phyloP scores from a whole-genome alignment of 495 filamentous ascomycete species.

The Annulohypoxylon nitens region DNA sequence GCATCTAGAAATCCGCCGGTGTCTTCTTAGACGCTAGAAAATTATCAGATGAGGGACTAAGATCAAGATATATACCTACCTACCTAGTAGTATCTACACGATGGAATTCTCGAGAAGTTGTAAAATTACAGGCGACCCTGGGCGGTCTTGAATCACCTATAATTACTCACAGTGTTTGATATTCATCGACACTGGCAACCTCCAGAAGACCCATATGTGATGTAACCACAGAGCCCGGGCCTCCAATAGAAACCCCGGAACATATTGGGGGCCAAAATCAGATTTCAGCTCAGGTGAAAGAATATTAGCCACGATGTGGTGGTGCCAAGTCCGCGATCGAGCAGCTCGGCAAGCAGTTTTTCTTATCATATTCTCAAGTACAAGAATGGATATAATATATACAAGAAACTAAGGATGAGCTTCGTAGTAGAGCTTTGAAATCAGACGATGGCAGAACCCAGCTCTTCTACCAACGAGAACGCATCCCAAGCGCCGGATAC shows the following conservation, averaged over 20 bases:
- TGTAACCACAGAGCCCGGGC: not conserved
- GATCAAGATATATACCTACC: too few relatives aligned
- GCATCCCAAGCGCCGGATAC: not conserved
- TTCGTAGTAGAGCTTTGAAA: not conserved
- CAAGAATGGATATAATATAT: too few relatives aligned
- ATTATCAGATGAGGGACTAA: too few relatives aligned
- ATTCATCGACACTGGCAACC: not conserved
- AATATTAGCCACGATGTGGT: not conserved
- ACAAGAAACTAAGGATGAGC: not conserved
- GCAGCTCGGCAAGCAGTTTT: too few relatives aligned
- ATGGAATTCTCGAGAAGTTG: too few relatives aligned
- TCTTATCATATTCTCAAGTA: too few relatives aligned
- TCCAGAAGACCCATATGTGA: not conserved
- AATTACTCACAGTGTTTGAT: not conserved
- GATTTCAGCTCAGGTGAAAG: not conserved
- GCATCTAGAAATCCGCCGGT: not conserved
- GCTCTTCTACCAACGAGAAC: not conserved
- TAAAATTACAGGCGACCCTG: too few relatives aligned
- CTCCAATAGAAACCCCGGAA: not conserved
- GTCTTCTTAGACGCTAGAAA: not conserved
- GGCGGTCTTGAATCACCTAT: too few relatives aligned
- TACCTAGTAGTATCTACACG: too few relatives aligned
- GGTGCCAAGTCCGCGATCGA: not conserved
- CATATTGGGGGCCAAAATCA: not conserved
- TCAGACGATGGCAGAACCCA: not conserved